Base-by-base conservation (phyloP, 345 rosid species). In the Camelina sativa region DNA sequence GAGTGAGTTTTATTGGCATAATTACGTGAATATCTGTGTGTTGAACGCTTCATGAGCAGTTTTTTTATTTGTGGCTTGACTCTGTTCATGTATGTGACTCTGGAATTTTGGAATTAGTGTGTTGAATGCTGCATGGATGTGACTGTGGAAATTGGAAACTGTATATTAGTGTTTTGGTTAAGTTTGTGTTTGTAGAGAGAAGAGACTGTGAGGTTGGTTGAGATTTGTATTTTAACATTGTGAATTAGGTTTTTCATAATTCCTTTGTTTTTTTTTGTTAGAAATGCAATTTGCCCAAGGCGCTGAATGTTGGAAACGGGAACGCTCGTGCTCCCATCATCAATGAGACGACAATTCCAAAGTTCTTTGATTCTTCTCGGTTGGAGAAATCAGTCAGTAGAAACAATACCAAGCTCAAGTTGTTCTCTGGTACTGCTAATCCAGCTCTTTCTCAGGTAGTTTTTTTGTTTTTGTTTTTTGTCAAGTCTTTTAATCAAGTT, bases 351-450 rank as follows among this genome's bases (percentile, higher is more conserved):
- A 82, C 83, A 41, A 66, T 86, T 68, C 89, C 92, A 11, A 89
- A 85, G 69, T 81, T 83, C 48, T 63, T 84, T 76, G 90, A 86
- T 70, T 82, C 90, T 1, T 77, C 88, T 3, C 76, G 84, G 6
- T 57, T 85, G 83, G 87, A 82, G 85, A 82, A 83, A 57, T 23
- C 82, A 0, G 83, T 79, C 11, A 71, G 68, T 62, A 76, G 84
- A 69, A 69, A 50, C 60, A 73, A 75, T 65, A 34, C 72, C 6
- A 84, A 78, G 86, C 83, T 89, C 20, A 87, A 80, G 73, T 25
- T 89, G 80, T 89, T 89, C 69, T 87, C 91, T n/a, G 96, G 96
- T 51, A 73, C 92, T 1, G 92, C 92, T 4, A 87, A 89, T 83
- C 85, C 91, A 51, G 79, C 81, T 2, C 89, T 89, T 72, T 80